Evolutionary conservation across 805 yeast species (phyloP).

Genomic region (Metschnikowia amazonensis): DNA sequence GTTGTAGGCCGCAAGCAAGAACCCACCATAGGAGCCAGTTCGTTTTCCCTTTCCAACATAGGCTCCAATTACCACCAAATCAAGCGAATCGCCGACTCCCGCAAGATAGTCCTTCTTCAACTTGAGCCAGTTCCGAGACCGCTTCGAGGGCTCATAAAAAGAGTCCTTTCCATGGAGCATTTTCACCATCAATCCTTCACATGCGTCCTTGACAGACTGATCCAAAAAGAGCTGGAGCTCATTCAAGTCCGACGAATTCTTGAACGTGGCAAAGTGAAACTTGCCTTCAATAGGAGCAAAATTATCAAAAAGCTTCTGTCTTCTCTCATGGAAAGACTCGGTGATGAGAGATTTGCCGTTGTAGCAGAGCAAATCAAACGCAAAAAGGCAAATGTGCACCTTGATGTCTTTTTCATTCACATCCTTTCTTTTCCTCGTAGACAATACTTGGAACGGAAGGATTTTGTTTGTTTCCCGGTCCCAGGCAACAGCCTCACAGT

Average conservation of each 20-base stretch:
- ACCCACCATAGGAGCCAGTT: slow-evolving; percentile 94
- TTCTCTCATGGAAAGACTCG: slow-evolving; percentile 64
- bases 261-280: slow-evolving; percentile 72
- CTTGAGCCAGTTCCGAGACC: slow-evolving; percentile 94
- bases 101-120: slow-evolving; percentile 90
- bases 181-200: slow-evolving; percentile 97
- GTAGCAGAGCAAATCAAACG: slow-evolving; percentile 76
- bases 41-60: slow-evolving; percentile 92
- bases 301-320: slow-evolving; percentile 54
- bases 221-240: slow-evolving; percentile 84
- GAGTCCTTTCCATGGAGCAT: slow-evolving; percentile 78
- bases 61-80: slow-evolving; percentile 90
- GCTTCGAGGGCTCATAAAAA: slow-evolving; percentile 87
- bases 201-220: slow-evolving; percentile 80
- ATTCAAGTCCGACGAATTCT: slow-evolving; percentile 64
- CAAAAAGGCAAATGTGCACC: slow-evolving; percentile 88
- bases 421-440: slow-evolving; percentile 92
- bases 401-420: slow-evolving; percentile 84
- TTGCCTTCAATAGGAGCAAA: slow-evolving; percentile 67
- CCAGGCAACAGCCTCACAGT: slow-evolving; percentile 98
- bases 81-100: slow-evolving; percentile 95
- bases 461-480: slow-evolving; percentile 74
- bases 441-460: slow-evolving; percentile 86
- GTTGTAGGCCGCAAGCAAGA: slow-evolving; percentile 84
- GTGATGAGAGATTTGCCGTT: slow-evolving; percentile 72